Evolutionary conservation across 2,329 filamentous ascomycete species (phyloP), one percentile per base, ranked within the genome.

Genomic region (Fusarium acutatum): DNA sequence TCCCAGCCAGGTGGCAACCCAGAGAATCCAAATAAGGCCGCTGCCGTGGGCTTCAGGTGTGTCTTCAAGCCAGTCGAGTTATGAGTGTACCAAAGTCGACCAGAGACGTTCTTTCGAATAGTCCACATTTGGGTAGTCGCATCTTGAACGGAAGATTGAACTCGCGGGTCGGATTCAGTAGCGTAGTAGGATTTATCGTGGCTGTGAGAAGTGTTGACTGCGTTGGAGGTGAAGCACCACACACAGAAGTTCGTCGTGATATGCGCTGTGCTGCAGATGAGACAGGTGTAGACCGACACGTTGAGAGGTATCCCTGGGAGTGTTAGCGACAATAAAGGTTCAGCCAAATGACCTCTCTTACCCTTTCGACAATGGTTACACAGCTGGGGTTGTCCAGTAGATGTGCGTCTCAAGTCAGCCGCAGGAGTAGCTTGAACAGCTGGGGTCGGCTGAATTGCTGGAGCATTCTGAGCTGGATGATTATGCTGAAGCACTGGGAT

Each of bases 151-250:
- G 74, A 52, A 6, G 65, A 59, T 5, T 77, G 71, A 30, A 78
- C 61, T 17, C 64, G 69, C 0, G 74, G 67, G 22, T 80, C 78
- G 14, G 77, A 80, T 30, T 79, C 76, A 20, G 77, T 77, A 7
- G 70, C 76, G 8, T 75, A 77, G 41, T 73, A 80, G 3, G 77
- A 71, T 46, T 71, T 77, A 32, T 80, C 75, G 54, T 80, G 78
- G 4, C 46, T 53, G 56, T 80, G 78, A 3, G 75, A 74, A 14
- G 69, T 52, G 35, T 58, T 69, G 34, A 74, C 69, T 26, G 73
- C 68, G 30, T 76, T 72, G 17, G 78, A 72, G 3, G 77, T 79
- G 58, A 76, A 77, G 47, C 78, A 80, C 76, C 75, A 78, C 5
- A 76, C 78, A 63, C 78, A 80, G 54, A 79, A 78, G 15, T 26